Evolutionary conservation across 2,329 filamentous ascomycete genomes (phyloP), one percentile per base, ranked within the genome.

Genomic region (Leptodontidium sp.): DNA sequence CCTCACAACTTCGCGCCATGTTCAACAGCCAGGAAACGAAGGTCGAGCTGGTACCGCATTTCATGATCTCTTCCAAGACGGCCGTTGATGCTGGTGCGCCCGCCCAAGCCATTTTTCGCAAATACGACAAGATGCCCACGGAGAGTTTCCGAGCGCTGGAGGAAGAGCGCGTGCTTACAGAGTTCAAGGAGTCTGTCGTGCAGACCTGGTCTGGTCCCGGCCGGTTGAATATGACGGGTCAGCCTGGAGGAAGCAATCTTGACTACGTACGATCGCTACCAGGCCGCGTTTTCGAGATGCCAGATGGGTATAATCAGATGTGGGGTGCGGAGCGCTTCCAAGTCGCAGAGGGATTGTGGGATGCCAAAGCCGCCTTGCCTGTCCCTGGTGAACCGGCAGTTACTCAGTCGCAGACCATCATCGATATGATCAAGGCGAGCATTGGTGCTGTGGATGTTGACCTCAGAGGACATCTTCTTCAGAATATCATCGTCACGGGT

Each of bases 171-270:
- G 91, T 97, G 52, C 83, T 99, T 67, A 94, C 93, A 47, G 94
- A 98, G 79, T 99, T 97, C 87, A 99, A 99, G 83, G 97, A 99
- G 82, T 97, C 92, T 21, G 93, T 98, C 17, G 94, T 98, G 35
- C 94, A 98, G 81, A 90, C 95, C 15, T 99, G 96, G 95, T 88
- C 89, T 32, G 93, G 93, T 0, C 93, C 93, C 0, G 90, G 90
- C 68, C 87, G 89, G 70, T 89, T 93, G 75, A 80, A 71, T 68
- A 79, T 77, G 74, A 78, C 74, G 50, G 80, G 80, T 52, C 81
- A 80, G 73, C 87, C 82, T 26, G 89, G 90, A 47, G 75, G 82
- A 32, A 81, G 83, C 5, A 97, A 95, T 78, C 89, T 96, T 78
- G 94, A 98, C 52, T 85, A 89, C 59, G 90, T 90, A 68, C 90